These are phyloP conservation scores for Coniochaeta sp. DNA, from an alignment of 2,329 filamentous ascomycete species.

Conservation along the genomic window DNA sequence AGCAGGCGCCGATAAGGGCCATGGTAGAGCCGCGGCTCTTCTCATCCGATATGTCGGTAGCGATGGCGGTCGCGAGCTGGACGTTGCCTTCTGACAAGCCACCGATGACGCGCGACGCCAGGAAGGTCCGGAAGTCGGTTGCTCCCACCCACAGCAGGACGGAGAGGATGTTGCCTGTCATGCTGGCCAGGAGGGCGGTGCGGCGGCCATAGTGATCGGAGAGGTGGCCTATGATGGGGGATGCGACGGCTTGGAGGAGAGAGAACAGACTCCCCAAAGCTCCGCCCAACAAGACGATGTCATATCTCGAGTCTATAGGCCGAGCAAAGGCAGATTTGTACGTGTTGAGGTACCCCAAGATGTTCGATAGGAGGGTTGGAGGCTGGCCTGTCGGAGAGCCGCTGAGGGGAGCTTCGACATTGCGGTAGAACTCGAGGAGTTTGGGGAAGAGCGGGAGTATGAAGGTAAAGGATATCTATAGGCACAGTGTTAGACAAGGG, in stretches of 20 bases:
- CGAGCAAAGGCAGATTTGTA: constrained; percentile 92
- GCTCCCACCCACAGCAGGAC: constrained; percentile 92
- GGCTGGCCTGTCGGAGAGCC: constrained; percentile 29
- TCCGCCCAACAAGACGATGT: constrained; percentile 90
- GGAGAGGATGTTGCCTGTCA: constrained; percentile 87
- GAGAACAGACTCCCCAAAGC: constrained; percentile 89
- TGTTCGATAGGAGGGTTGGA: constrained; percentile 67
- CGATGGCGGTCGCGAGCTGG: constrained; percentile 91
- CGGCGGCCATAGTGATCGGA: constrained; percentile 86
- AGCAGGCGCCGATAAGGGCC: constrained; percentile 93
- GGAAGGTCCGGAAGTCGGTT: constrained; percentile 89
- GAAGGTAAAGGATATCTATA: constrained; percentile 93
- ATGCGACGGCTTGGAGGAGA: constrained; percentile 84
- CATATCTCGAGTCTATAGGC: constrained; percentile 92
- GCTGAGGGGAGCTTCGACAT: constrained; percentile 59
- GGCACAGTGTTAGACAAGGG: background rate
- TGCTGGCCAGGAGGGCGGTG: constrained; percentile 80
- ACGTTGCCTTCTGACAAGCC: constrained; percentile 95
- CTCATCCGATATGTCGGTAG: constrained; percentile 89
- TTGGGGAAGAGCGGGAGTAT: constrained; percentile 95
- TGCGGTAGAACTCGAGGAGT: constrained; percentile 92
- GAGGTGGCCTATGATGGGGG: constrained; percentile 80
- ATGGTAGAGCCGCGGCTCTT: constrained; percentile 81
- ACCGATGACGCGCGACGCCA: constrained; percentile 87
- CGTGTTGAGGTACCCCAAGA: constrained; percentile 77